phyloP scores from a whole-genome alignment of 257 asterid species.

The Forsythia suspensa region DNA sequence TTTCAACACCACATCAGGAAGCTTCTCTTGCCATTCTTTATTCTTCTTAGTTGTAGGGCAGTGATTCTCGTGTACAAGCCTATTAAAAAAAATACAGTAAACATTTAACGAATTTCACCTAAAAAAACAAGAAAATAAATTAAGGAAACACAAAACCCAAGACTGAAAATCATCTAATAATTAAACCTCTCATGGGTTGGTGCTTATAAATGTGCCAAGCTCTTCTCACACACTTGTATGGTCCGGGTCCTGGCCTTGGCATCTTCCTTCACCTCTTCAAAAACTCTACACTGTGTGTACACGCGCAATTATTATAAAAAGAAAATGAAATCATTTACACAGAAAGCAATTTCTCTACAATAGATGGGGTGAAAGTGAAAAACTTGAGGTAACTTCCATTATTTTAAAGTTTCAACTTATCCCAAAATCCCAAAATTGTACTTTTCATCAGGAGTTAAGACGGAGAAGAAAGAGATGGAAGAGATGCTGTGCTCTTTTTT shows the following conservation, averaged over 20 bases:
- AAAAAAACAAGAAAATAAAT: neutral
- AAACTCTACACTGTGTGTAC: neutral
- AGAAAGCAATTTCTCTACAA: constrained; percentile 14
- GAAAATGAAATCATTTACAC: constrained; percentile 14
- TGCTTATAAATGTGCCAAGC: constrained; percentile 91
- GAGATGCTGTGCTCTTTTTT: constrained; percentile 22
- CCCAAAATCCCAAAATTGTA: constrained; percentile 16
- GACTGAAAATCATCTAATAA: constrained; percentile 80
- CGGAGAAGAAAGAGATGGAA: constrained; percentile 4
- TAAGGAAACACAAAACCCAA: constrained; percentile 8
- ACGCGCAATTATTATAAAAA: neutral
- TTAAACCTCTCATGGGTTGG: constrained; percentile 73
- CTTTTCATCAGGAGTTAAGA: neutral
- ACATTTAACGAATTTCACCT: constrained; percentile 18
- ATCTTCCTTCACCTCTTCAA: constrained; percentile 31
- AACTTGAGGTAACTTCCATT: constrained; percentile 4
- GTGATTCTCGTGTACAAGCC: constrained; percentile 53
- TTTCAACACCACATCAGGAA: constrained; percentile 78
- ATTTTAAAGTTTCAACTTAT: neutral
- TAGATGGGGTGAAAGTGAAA: neutral
- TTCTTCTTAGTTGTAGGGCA: constrained; percentile 44
- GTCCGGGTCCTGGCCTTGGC: constrained; percentile 90
- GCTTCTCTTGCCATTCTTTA: constrained; percentile 82
- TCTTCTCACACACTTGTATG: constrained; percentile 80
- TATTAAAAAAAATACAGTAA: constrained; percentile 34